phyloP scores from a whole-genome alignment of 2,329 filamentous ascomycete species.

The Ophiobolus disseminans region DNA sequence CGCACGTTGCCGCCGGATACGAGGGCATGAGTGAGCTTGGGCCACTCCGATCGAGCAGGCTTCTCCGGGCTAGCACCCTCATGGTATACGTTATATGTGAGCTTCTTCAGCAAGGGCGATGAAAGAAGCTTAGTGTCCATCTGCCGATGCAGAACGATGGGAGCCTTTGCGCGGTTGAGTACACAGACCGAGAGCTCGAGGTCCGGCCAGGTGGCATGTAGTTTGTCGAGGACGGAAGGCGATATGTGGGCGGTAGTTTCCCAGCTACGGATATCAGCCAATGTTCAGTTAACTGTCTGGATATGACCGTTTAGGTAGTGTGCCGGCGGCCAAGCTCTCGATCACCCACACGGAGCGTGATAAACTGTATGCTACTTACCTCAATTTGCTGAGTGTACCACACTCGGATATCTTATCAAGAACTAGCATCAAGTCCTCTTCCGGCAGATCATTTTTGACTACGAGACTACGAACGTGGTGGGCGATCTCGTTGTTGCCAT shows the following conservation, averaged over 20 bases:
- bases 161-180: neutral
- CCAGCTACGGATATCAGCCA: conserved; percentile 8
- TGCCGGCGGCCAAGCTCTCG: neutral
- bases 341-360: too few species aligned
- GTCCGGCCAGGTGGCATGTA: conserved; percentile 13
- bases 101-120: conserved; percentile 8
- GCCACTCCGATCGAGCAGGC: conserved; percentile 12
- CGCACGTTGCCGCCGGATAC: conserved; percentile 1
- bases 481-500: conserved; percentile 2
- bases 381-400: conserved; percentile 2
- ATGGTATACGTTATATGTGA: conserved; percentile 12
- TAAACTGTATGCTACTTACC: conserved; percentile 3
- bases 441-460: conserved; percentile 9
- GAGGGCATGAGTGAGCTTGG: conserved; percentile 9
- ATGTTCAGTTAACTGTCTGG: neutral
- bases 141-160: neutral
- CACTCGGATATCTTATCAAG: conserved; percentile 4
- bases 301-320: too few species aligned
- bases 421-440: conserved; percentile 12
- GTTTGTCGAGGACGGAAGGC: conserved; percentile 6
- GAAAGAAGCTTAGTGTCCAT: conserved; percentile 16
- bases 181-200: conserved; percentile 10
- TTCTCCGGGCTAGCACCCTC: conserved; percentile 1
- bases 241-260: conserved; percentile 9
- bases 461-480: conserved; percentile 12